Base-by-base conservation (phyloP, 139 green algal species). In the Chlorella sp. region DNA sequence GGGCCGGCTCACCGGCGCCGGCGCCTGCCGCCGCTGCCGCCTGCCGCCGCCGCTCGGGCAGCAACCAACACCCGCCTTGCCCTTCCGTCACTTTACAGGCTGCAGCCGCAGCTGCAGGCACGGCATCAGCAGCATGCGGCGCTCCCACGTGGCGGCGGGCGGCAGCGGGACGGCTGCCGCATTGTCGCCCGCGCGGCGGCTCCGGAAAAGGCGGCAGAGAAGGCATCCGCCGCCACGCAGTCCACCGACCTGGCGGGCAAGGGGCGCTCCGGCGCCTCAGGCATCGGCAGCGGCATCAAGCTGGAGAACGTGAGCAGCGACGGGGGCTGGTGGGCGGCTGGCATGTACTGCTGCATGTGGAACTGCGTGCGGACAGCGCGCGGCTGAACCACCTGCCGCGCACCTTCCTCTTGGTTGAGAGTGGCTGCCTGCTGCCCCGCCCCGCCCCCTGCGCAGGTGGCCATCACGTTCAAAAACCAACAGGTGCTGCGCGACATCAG, bases 401-500 rank as follows among this genome's bases (percentile, higher is more conserved):
- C n/a, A n/a, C n/a, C n/a, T n/a, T n/a, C n/a, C n/a, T n/a, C n/a
- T n/a, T n/a, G n/a, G n/a, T n/a, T n/a, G n/a, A n/a, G n/a, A n/a
- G n/a, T n/a, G n/a, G 44, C 11, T 55, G 44, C 69, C 6, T 38
- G 32, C 30, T 13, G 18, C 68, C 34, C 17, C 34, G 15, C 13
- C 34, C 68, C 25, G 32, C 7, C 21, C 28, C 28, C 63, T 16
- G 63, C 26, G 70, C 81, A 86, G 81, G 28, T 86, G 11, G 55
- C 67, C 81, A 78, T 86, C 25, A 98, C 94, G 0, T 99, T 99
- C 89, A 99, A 98, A 91, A 97, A 98, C 89, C 90, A 97, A 79
- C 89, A 97, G 86, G 92, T 99, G 72, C 91, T 99, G 4, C 94
- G 93, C 65, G 91, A 97, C 83, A 91, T 95, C 39, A 92, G 85